phyloP scores from a whole-genome alignment of 129 eudicot species.

The Rutidosis leptorrhynchoides region DNA sequence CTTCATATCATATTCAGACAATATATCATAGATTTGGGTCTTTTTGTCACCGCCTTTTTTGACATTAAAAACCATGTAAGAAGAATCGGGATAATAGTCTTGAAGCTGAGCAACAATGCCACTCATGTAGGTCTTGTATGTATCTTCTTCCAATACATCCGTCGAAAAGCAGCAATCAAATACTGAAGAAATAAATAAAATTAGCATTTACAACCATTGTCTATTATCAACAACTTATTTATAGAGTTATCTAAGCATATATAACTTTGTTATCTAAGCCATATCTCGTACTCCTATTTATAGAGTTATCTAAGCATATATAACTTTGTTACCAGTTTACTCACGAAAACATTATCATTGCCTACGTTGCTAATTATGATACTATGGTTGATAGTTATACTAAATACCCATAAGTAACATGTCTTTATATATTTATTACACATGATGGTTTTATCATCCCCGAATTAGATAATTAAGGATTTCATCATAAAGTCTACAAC shows the following conservation, averaged over 20 bases:
- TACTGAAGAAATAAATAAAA: constrained; percentile 33
- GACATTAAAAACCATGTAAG: constrained; percentile 56
- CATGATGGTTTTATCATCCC: background rate
- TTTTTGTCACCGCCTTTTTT: constrained; percentile 39
- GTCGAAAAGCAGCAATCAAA: constrained; percentile 65
- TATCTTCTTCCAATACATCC: constrained; percentile 45
- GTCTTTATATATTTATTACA: background rate
- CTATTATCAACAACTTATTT: background rate
- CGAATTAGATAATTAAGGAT: background rate
- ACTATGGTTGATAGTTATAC: background rate
- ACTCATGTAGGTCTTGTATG: constrained; percentile 45
- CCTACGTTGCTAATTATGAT: background rate
- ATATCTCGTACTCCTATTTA: background rate
- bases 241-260: background rate
- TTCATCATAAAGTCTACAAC: background rate
- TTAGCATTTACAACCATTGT: background rate
- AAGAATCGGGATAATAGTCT: constrained; percentile 49
- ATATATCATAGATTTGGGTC: constrained; percentile 35
- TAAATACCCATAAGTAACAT: background rate
- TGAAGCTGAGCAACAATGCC: constrained; percentile 53
- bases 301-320: too few species aligned
- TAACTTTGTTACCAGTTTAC: background rate
- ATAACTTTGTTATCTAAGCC: background rate
- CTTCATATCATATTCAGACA: constrained; percentile 49
- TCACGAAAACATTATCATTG: background rate